These are phyloP conservation scores for Trichoderma sp. DNA, from an alignment of 2,329 filamentous ascomycete species.

Conservation along the genomic window DNA sequence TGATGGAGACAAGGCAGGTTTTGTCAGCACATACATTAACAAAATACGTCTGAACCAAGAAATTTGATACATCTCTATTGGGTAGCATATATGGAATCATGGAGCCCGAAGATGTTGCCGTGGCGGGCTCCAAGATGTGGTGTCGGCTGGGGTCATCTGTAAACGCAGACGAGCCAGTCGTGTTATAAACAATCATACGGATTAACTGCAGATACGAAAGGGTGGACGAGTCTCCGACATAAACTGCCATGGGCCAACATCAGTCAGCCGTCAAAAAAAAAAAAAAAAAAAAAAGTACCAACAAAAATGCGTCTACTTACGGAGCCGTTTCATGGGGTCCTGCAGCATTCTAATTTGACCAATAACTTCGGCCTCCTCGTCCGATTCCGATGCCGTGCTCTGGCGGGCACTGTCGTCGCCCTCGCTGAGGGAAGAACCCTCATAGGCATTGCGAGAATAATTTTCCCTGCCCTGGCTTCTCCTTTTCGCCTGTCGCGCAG, in stretches of 20 bases:
- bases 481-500: neutral
- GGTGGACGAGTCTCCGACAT: slow-evolving; percentile 61
- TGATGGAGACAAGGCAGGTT: neutral
- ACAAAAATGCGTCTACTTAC: slow-evolving; percentile 48
- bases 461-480: slow-evolving; percentile 5
- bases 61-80: slow-evolving; percentile 50
- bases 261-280: slow-evolving; percentile 20
- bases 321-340: slow-evolving; percentile 54
- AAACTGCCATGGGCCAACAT: slow-evolving; percentile 40
- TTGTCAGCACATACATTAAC: slow-evolving; percentile 45
- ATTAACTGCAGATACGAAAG: slow-evolving; percentile 59
- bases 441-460: neutral
- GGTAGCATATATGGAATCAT: slow-evolving; percentile 39
- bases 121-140: slow-evolving; percentile 54
- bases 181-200: slow-evolving; percentile 56
- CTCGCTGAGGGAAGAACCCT: slow-evolving; percentile 10
- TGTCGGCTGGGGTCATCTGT: slow-evolving; percentile 56
- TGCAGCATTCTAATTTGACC: slow-evolving; percentile 56
- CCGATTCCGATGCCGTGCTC: slow-evolving; percentile 34
- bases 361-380: slow-evolving; percentile 55
- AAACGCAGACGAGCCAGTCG: slow-evolving; percentile 53
- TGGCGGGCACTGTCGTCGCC: slow-evolving; percentile 30
- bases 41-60: slow-evolving; percentile 52
- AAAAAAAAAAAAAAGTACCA: neutral
- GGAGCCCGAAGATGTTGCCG: slow-evolving; percentile 38